Base-by-base conservation (phyloP, 805 yeast species). In the Sporopachydermia quercuum region DNA sequence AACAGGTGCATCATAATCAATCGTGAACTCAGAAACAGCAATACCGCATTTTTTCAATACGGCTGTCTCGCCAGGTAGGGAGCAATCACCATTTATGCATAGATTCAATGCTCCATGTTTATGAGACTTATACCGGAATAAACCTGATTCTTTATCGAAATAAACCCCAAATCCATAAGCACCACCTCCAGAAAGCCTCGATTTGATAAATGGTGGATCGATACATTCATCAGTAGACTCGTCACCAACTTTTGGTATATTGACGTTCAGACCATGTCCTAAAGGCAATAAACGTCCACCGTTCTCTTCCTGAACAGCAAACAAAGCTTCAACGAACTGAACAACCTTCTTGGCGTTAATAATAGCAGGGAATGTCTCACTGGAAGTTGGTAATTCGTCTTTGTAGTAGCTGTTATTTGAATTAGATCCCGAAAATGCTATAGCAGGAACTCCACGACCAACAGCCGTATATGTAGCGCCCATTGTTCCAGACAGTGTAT, bases 401-500 rank as follows among this genome's bases (percentile, higher is more conserved):
- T 13, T 34, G 15, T 13, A 34, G 15, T 34, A 15, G 13, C 36
- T 34, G 36, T 34, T 60, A 53, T 61, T 61, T n/a, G 45, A 15
- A 45, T 58, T 59, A 27, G 63, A 55, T 23, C 67, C 68, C 14
- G 65, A 60, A 50, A 64, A 58, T 4, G 69, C 67, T 46, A 63
- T 49, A 17, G 63, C 65, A 15, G 69, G 68, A 35, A 56, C 34
- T 18, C 61, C 62, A 46, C 66, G 50, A 51, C 61, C 59, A 38
- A 61, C 57, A 37, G 65, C 48, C 42, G 52, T 54, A 49, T 63
- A 62, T 5, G 70, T 57, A 19, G 74, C 68, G 51, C 73, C 75
- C 47, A 68, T 60, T 18, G 76, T 70, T 51, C 75, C 76, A 5
- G 72, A 65, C 19, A 64, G 19, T 18, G 70, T 63, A 45, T 45